phyloP scores from a whole-genome alignment of 1,139 yeast genomes.

The Geotrichum citri-aurantii region DNA sequence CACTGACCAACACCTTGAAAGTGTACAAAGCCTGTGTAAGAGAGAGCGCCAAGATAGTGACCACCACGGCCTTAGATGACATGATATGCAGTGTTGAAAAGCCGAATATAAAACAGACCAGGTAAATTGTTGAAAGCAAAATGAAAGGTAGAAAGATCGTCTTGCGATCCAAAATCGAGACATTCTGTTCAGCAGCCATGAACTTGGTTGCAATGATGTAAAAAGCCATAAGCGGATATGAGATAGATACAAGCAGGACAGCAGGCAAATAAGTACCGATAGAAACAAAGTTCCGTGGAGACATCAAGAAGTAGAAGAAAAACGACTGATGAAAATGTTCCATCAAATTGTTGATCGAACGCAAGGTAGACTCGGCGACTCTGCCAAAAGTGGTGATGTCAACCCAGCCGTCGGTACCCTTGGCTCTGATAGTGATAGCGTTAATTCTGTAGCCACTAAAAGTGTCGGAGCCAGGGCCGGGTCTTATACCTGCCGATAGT shows the following conservation, averaged over 20 bases:
- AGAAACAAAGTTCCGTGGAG: constrained; percentile 78
- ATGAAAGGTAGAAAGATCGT: constrained; percentile 21
- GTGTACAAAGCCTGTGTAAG: constrained; percentile 1
- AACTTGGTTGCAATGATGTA: constrained; percentile 35
- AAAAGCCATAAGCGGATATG: constrained; percentile 68
- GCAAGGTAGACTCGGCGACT: constrained; percentile 75
- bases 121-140: constrained; percentile 24
- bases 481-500: constrained; percentile 62
- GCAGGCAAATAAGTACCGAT: constrained; percentile 92
- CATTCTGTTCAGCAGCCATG: constrained; percentile 13
- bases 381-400: constrained; percentile 93
- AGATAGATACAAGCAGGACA: constrained; percentile 64
- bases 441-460: constrained; percentile 97
- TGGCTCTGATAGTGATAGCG: constrained; percentile 73
- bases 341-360: constrained; percentile 84
- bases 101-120: constrained; percentile 22
- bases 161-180: constrained; percentile 6
- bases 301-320: constrained; percentile 79
- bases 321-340: constrained; percentile 97
- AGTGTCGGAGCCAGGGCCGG: constrained; percentile 70
- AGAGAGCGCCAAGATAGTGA: constrained; percentile 17
- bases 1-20: neutral
- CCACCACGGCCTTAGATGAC: constrained; percentile 18
- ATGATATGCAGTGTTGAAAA: constrained; percentile 21
- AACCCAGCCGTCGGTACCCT: constrained; percentile 49